A percentile compares a stretch with the other conserved stretches of the same genome.
These are phyloP conservation scores for Glycine tomentella DNA, from an alignment of 306 rosid genomes.

Conservation along the genomic window DNA sequence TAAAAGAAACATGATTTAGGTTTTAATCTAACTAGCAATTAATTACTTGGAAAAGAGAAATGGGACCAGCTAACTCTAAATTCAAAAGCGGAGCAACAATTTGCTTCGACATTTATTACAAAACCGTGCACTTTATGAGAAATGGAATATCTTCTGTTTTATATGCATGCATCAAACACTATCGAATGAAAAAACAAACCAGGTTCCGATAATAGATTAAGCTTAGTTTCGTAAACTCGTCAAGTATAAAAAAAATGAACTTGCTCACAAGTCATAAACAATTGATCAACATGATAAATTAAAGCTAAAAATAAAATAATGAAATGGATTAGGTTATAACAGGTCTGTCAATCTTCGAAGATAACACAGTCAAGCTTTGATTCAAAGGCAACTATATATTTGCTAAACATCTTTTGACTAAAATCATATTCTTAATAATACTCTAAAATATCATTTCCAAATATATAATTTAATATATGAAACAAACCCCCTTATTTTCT, in stretches of 20 bases:
- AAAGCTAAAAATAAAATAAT: not conserved
- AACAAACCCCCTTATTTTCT: too few relatives aligned
- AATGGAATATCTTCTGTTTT: not conserved
- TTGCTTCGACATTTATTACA: not conserved
- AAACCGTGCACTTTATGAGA: not conserved
- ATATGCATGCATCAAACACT: not conserved
- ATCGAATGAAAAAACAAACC: not conserved
- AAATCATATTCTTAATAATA: too few relatives aligned
- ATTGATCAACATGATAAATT: not conserved
- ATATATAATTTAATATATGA: too few relatives aligned
- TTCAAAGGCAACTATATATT: too few relatives aligned
- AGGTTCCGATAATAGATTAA: not conserved
- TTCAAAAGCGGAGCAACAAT: constrained; percentile 17
- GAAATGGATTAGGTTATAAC: too few relatives aligned
- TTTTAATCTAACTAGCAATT: not conserved
- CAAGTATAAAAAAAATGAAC: not conserved
- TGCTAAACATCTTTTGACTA: too few relatives aligned
- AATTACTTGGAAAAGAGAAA: not conserved
- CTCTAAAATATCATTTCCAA: too few relatives aligned
- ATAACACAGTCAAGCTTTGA: too few relatives aligned
- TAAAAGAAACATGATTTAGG: not conserved
- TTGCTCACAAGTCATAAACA: not conserved
- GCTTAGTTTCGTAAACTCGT: not conserved
- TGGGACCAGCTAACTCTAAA: not conserved
- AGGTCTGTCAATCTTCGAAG: too few relatives aligned